Evolutionary conservation across 306 rosid genomes (phyloP), one percentile per base, ranked within the genome.

Genomic region (Dalbergia cultrata): DNA sequence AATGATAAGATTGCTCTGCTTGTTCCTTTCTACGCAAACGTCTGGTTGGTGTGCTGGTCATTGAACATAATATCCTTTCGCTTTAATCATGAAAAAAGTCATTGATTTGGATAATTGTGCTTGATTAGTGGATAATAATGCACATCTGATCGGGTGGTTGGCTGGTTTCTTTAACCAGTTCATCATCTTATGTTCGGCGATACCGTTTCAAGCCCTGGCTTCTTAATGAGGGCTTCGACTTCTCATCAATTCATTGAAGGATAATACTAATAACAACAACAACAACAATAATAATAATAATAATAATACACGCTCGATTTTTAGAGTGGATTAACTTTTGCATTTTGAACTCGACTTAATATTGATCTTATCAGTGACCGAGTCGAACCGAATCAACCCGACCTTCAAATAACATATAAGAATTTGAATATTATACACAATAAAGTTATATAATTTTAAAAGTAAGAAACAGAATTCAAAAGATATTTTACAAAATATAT

Each of bases 91-190:
- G 9, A 37, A 33, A 60, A 31, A 12, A 57, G 44, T 59, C 1
- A 6, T 75, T 62, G 78, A 76, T 75, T 58, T 69, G 17, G 78
- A 49, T 68, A 21, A 19, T 60, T 76, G 72, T 67, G 77, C 59
- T 75, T 72, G 49, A 81, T 76, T 60, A 34, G 52, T 75, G 70
- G 19, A 72, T 35, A 45, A 69, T 62, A 70, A 69, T 49, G 41
- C 62, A 53, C 67, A 58, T 73, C 13, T 74, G 61, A 75, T 65
- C 60, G 34, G 82, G 89, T 82, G 62, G 89, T 85, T 89, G 75
- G 75, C 75, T 58, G 5, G 82, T 86, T 71, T 80, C 78, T 65
- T 80, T 64, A 66, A 50, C 5, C 5, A 49, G 17, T 39, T 10
- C 52, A 57, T 35, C 31, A 4, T 54, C 9, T 43, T 13, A n/a